phyloP scores from a whole-genome alignment of 768 basidiomycete genomes.

The Strobilomyces confusus region DNA sequence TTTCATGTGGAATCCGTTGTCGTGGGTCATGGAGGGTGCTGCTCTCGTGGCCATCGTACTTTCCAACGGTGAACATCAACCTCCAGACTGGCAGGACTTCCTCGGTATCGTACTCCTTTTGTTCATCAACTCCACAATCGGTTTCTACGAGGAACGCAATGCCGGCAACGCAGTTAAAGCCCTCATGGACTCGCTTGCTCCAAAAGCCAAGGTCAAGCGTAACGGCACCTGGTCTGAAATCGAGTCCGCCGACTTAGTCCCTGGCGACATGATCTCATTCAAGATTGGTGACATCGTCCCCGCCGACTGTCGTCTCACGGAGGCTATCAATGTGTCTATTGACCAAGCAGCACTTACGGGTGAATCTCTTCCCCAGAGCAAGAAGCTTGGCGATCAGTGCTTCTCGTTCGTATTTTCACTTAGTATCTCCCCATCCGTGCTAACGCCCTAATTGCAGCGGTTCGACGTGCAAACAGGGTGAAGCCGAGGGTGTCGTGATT shows the following conservation, averaged over 20 bases:
- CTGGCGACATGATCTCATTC: slow-evolving; percentile 95
- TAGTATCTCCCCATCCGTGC: not conserved
- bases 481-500: slow-evolving; percentile 98
- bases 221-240: slow-evolving; percentile 83
- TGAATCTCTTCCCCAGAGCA: slow-evolving; percentile 89
- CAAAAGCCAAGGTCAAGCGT: slow-evolving; percentile 94
- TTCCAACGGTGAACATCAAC: slow-evolving; percentile 81
- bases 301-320: slow-evolving; percentile 94
- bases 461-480: slow-evolving; percentile 98
- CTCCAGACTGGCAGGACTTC: slow-evolving; percentile 98
- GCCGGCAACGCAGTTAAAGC: slow-evolving; percentile 99
- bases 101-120: slow-evolving; percentile 91
- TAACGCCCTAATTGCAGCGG: slow-evolving; percentile 46
- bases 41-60: slow-evolving; percentile 92
- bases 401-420: slow-evolving; percentile 75
- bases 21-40: slow-evolving; percentile 99
- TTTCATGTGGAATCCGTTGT: slow-evolving; percentile 99
- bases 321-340: slow-evolving; percentile 96
- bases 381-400: slow-evolving; percentile 94
- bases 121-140: slow-evolving; percentile 93
- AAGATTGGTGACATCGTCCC: slow-evolving; percentile 99
- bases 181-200: slow-evolving; percentile 98
- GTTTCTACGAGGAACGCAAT: slow-evolving; percentile 97
- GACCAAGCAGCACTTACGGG: slow-evolving; percentile 98
- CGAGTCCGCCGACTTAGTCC: slow-evolving; percentile 85